phyloP scores from a whole-genome alignment of 495 filamentous ascomycete genomes.

The Neurospora tetraspora region DNA sequence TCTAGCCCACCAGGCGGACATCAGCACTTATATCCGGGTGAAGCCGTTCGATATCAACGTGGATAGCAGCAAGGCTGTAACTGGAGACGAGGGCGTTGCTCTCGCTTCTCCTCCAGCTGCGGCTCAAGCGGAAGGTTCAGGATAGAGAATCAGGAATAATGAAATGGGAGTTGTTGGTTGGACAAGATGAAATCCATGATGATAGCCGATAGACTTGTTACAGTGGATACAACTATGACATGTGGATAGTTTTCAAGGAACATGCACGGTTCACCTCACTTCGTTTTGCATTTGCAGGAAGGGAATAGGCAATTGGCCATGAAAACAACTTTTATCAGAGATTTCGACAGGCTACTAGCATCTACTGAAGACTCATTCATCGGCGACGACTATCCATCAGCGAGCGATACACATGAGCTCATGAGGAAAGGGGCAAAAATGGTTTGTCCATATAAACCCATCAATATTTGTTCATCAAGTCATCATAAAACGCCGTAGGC shows the following conservation, averaged over 20 bases:
- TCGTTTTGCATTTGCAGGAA: not conserved
- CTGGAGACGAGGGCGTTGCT: not conserved
- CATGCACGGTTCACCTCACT: not conserved
- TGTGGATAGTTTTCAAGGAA: not conserved
- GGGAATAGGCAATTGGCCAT: not conserved
- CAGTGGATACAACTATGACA: not conserved
- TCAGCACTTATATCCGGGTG: constrained; percentile 35
- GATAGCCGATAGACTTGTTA: not conserved
- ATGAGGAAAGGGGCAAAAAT: constrained; percentile 15
- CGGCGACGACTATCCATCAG: constrained; percentile 11
- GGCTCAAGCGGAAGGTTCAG: not conserved
- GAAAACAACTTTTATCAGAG: not conserved
- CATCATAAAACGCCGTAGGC: constrained; percentile 21
- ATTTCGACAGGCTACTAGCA: constrained; percentile 10
- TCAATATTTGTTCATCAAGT: constrained; percentile 24
- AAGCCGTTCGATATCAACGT: constrained; percentile 22
- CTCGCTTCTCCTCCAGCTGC: not conserved
- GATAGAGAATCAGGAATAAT: not conserved
- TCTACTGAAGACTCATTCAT: constrained; percentile 19
- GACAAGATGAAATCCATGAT: not conserved
- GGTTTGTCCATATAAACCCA: constrained; percentile 13
- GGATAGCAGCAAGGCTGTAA: not conserved
- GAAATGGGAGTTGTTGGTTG: not conserved
- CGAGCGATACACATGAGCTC: constrained; percentile 13
- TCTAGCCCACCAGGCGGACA: constrained; percentile 29